Percentiles rank a stretch among this genome's conserved stretches.
These are phyloP conservation scores for Pneumocystis jirovecii DNA, from an alignment of 1,139 yeast genomes.

Conservation along the genomic window DNA sequence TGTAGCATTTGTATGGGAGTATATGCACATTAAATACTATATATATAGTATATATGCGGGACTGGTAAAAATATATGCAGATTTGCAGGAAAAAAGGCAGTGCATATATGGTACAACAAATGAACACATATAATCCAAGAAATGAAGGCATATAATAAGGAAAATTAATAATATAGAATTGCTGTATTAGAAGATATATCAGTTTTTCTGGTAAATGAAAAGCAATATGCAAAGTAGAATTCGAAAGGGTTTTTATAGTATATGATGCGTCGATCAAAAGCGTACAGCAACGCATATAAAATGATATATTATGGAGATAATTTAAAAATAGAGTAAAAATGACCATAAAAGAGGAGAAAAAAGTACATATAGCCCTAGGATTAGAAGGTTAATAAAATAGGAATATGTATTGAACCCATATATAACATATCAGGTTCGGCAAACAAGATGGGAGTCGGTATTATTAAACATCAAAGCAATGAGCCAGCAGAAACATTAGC, in stretches of 20 bases:
- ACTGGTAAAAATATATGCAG: too few relatives aligned
- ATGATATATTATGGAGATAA: too few relatives aligned
- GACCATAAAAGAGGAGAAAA: not conserved
- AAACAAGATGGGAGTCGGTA: slow-evolving; percentile 86
- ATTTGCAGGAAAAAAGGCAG: too few relatives aligned
- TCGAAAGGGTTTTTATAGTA: not conserved
- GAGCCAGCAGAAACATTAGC: slow-evolving; percentile 65
- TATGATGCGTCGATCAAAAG: not conserved
- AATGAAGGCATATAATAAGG: not conserved
- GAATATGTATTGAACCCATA: not conserved
- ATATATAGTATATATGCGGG: too few relatives aligned
- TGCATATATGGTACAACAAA: too few relatives aligned
- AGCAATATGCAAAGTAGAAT: not conserved
- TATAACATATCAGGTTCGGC: slow-evolving; percentile 52
- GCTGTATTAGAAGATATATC: not conserved
- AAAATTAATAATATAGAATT: too few relatives aligned
- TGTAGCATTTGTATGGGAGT: not conserved
- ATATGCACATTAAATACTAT: not conserved
- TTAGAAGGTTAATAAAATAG: not conserved
- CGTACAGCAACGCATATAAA: too few relatives aligned
- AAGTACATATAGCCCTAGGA: not conserved
- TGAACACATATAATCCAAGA: too few relatives aligned
- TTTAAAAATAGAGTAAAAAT: not conserved
- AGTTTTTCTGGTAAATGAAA: not conserved
- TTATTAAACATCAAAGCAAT: slow-evolving; percentile 46